These are phyloP conservation scores for Oenanthe javanica DNA, from an alignment of 140 eudicot genomes.

Conservation along the genomic window DNA sequence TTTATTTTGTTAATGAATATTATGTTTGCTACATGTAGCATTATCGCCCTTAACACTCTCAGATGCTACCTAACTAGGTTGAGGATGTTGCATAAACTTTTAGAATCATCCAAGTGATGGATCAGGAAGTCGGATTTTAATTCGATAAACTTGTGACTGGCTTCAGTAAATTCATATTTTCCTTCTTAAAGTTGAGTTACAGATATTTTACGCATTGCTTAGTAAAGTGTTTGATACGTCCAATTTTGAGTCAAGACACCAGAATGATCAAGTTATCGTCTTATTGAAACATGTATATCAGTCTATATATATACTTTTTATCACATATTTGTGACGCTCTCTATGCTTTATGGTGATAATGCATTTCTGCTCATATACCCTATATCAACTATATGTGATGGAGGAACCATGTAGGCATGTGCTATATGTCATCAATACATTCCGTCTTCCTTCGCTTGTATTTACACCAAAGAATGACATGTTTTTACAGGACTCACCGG, in stretches of 20 bases:
- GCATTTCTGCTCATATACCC: background rate
- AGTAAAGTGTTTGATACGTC: background rate
- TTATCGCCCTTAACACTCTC: background rate
- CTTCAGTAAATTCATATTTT: background rate
- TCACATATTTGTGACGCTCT: background rate
- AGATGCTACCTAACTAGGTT: background rate
- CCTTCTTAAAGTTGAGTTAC: background rate
- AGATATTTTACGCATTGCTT: background rate
- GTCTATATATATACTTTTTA: no score
- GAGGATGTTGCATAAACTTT: no score
- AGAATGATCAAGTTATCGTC: background rate
- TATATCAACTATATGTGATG: background rate
- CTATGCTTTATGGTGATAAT: background rate
- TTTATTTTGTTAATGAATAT: background rate
- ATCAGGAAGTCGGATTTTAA: no score
- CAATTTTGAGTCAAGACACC: background rate
- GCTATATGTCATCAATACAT: background rate
- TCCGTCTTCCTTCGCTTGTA: background rate
- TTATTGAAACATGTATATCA: background rate
- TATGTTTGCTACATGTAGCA: background rate
- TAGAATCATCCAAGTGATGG: no score
- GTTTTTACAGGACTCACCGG: constrained; percentile 73
- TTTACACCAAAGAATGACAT: constrained; percentile 3
- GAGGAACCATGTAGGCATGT: background rate
- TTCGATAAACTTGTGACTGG: background rate